phyloP scores from a whole-genome alignment of 2,329 filamentous ascomycete species.

The Colletotrichum nymphaeae region DNA sequence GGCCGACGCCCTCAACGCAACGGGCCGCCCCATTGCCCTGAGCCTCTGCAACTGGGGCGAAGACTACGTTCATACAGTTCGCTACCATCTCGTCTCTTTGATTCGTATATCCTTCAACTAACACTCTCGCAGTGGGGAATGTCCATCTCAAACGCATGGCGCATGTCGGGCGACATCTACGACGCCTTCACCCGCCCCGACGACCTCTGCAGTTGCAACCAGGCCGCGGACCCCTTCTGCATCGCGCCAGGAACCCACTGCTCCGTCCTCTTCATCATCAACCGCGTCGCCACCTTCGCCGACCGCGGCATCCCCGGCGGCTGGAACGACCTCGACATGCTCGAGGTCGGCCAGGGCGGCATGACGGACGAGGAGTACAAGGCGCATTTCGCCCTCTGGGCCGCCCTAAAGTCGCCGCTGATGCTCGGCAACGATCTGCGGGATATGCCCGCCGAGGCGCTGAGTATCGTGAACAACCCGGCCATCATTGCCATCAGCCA shows the following conservation, averaged over 20 bases:
- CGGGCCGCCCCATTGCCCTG: slow-evolving; percentile 46
- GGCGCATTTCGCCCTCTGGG: slow-evolving; percentile 59
- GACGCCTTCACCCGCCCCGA: slow-evolving; percentile 46
- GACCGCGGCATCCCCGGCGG: slow-evolving; percentile 34
- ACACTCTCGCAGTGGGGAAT: slow-evolving; percentile 42
- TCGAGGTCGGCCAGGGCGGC: slow-evolving; percentile 51
- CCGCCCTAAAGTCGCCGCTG: slow-evolving; percentile 57
- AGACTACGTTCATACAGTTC: slow-evolving; percentile 39
- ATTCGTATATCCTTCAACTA: neutral
- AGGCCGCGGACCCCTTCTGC: slow-evolving; percentile 40
- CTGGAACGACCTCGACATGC: slow-evolving; percentile 53
- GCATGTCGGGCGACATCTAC: slow-evolving; percentile 48
- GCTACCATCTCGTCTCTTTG: neutral
- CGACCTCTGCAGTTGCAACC: slow-evolving; percentile 45
- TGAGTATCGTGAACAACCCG: slow-evolving; percentile 39
- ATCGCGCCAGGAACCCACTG: slow-evolving; percentile 41
- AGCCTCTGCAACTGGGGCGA: slow-evolving; percentile 50
- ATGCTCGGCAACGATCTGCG: slow-evolving; percentile 54
- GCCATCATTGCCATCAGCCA: slow-evolving; percentile 47
- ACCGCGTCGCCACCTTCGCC: slow-evolving; percentile 39
- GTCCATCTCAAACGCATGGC: slow-evolving; percentile 46
- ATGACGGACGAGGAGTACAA: slow-evolving; percentile 53
- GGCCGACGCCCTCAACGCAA: slow-evolving; percentile 46
- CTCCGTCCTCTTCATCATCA: slow-evolving; percentile 43
- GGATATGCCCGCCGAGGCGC: slow-evolving; percentile 35